These are phyloP conservation scores for Vickermania spadyakhi DNA, from an alignment of 208 protist species.

Conservation along the genomic window DNA sequence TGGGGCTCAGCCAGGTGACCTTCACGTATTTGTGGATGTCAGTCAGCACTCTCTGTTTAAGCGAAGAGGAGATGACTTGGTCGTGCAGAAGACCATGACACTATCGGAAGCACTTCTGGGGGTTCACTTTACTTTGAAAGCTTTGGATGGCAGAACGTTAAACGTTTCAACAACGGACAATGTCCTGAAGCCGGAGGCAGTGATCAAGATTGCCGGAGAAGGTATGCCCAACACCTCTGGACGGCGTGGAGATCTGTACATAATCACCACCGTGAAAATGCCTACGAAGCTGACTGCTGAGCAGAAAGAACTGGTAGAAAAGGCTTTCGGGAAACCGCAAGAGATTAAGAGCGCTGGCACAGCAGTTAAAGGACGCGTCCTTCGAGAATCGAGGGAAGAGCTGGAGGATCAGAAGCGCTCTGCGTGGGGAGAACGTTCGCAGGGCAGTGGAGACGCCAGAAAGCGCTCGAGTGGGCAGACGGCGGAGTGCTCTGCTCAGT, in stretches of 20 bases:
- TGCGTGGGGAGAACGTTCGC: constrained; percentile 34
- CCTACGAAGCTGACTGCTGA: constrained; percentile 52
- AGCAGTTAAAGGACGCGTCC: constrained; percentile 60
- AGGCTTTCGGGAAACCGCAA: constrained; percentile 54
- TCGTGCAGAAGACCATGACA: constrained; percentile 86
- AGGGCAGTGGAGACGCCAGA: constrained; percentile 10
- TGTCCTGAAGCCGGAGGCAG: constrained; percentile 63
- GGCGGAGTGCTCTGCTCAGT: constrained; percentile 71
- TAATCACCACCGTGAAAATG: constrained; percentile 75
- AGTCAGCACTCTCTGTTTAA: constrained; percentile 90
- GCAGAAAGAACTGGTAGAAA: constrained; percentile 52
- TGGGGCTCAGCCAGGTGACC: constrained; percentile 91
- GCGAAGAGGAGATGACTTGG: constrained; percentile 91
- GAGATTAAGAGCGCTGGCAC: constrained; percentile 31
- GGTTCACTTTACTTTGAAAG: constrained; percentile 73
- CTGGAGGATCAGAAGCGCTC: constrained; percentile 69
- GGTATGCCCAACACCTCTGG: constrained; percentile 73
- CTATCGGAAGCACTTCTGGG: constrained; percentile 93
- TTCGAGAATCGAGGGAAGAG: constrained; percentile 67
- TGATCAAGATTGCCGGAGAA: constrained; percentile 74
- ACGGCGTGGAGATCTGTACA: constrained; percentile 74
- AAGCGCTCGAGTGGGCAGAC: constrained; percentile 15
- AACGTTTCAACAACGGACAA: constrained; percentile 51
- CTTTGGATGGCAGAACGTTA: constrained; percentile 87
- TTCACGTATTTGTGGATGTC: constrained; percentile 95